These are phyloP conservation scores for Strobilomyces dryophilus DNA, from an alignment of 768 basidiomycete species.

Conservation along the genomic window DNA sequence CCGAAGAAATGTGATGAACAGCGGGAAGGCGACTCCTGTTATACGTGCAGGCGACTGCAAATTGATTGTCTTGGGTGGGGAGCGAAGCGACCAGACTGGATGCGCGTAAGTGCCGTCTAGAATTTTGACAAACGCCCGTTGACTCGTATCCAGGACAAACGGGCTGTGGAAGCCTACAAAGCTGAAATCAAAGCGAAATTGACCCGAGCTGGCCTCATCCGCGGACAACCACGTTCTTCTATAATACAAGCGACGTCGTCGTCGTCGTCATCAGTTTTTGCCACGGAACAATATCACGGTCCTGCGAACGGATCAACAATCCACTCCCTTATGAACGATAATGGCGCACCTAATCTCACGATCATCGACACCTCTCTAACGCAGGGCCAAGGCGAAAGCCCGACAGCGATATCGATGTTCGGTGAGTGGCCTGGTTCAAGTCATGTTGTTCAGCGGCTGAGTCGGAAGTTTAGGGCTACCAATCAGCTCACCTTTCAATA, in stretches of 20 bases:
- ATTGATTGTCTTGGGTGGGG: slow-evolving; percentile 88
- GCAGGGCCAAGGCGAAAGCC: slow-evolving; percentile 21
- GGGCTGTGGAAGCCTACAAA: slow-evolving; percentile 77
- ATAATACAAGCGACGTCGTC: slow-evolving; percentile 37
- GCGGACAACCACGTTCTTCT: slow-evolving; percentile 72
- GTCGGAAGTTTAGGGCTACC: slow-evolving; percentile 18
- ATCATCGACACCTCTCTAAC: slow-evolving; percentile 18
- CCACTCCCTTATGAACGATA: slow-evolving; percentile 20
- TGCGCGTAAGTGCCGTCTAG: slow-evolving; percentile 53
- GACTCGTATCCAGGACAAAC: slow-evolving; percentile 60
- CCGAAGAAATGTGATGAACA: slow-evolving; percentile 85
- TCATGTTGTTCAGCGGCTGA: slow-evolving; percentile 11
- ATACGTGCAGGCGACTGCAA: slow-evolving; percentile 74
- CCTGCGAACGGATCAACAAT: slow-evolving; percentile 20
- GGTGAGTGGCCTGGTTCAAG: slow-evolving; percentile 15
- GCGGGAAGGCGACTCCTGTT: slow-evolving; percentile 74
- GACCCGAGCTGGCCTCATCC: slow-evolving; percentile 72
- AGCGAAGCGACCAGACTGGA: slow-evolving; percentile 81
- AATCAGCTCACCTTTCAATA: slow-evolving; percentile 30
- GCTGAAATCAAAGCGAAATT: slow-evolving; percentile 80
- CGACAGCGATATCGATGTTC: slow-evolving; percentile 26
- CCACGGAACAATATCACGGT: slow-evolving; percentile 25
- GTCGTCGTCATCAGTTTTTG: slow-evolving; percentile 33
- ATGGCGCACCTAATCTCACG: slow-evolving; percentile 17
- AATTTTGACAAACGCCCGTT: slow-evolving; percentile 10